A percentile compares a stretch with the other conserved stretches of the same genome.
phyloP scores from a whole-genome alignment of 176 grass and related monocot genomes.

The Eragrostis nindensis region DNA sequence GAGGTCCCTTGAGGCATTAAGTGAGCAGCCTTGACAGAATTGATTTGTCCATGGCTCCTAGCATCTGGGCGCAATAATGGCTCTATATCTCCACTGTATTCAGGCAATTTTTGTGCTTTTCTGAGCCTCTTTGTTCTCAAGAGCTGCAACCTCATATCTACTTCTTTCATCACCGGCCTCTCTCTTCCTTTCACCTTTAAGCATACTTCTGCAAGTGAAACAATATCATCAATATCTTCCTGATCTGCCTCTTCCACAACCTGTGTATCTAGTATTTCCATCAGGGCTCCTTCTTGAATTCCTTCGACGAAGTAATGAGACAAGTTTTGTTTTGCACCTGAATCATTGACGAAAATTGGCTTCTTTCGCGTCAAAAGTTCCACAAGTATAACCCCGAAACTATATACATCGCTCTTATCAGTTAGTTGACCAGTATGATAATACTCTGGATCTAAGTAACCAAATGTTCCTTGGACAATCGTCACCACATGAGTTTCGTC shows the following conservation, averaged over 20 bases:
- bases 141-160: slow-evolving; percentile 53
- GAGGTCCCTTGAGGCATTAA: not conserved
- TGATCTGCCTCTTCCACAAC: slow-evolving; percentile 36
- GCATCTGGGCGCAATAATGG: not conserved
- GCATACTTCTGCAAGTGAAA: slow-evolving; percentile 36
- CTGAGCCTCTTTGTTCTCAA: slow-evolving; percentile 26
- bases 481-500: slow-evolving; percentile 63
- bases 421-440: slow-evolving; percentile 47
- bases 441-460: slow-evolving; percentile 60
- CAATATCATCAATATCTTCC: slow-evolving; percentile 40
- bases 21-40: not conserved
- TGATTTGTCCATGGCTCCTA: not conserved
- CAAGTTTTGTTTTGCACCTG: slow-evolving; percentile 40
- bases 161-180: slow-evolving; percentile 53
- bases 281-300: not conserved
- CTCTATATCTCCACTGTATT: slow-evolving; percentile 18
- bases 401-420: slow-evolving; percentile 67
- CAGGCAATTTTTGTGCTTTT: not conserved
- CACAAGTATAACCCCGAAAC: slow-evolving; percentile 61
- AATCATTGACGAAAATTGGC: slow-evolving; percentile 45
- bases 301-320: slow-evolving; percentile 41
- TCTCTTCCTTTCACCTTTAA: slow-evolving; percentile 43
- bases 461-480: slow-evolving; percentile 59
- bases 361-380: slow-evolving; percentile 51
- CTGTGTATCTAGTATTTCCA: slow-evolving; percentile 33